Evolutionary conservation across 2,329 filamentous ascomycete species (phyloP).

Genomic region (Aspergillus quadrilineatus): DNA sequence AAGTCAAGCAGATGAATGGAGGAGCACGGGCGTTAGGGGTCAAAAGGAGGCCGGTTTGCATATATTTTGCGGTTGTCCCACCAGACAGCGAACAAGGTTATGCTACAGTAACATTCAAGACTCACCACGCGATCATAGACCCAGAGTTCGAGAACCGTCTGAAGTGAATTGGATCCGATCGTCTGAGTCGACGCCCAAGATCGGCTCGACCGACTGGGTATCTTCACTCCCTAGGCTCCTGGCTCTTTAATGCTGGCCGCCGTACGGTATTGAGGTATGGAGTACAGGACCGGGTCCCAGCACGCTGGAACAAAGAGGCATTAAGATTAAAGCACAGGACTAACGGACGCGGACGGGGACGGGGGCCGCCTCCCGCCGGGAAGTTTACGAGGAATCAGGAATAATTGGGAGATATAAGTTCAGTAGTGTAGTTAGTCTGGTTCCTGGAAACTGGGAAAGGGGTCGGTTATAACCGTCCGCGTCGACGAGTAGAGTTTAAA

Average conservation of each 20-base stretch:
- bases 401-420: too few species aligned
- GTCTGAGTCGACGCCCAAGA: too few species aligned
- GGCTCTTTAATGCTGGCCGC: too few species aligned
- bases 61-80: background rate
- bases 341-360: conserved; percentile 15
- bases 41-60: background rate
- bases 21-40: background rate
- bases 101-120: background rate
- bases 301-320: conserved; percentile 18
- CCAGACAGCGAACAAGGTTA: background rate
- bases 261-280: too few species aligned
- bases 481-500: too few species aligned
- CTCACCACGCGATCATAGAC: background rate
- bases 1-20: background rate
- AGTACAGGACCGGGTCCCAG: conserved; percentile 13
- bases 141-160: background rate
- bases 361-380: conserved; percentile 24
- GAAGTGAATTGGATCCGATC: too few species aligned
- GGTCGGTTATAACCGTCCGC: background rate
- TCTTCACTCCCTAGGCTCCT: too few species aligned
- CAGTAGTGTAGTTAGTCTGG: background rate
- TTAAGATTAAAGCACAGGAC: conserved; percentile 4
- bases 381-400: conserved; percentile 17
- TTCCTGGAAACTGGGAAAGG: background rate
- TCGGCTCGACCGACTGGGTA: too few species aligned